Base-by-base conservation (phyloP, 2,329 filamentous ascomycete species). In the Ilyonectria robusta region DNA sequence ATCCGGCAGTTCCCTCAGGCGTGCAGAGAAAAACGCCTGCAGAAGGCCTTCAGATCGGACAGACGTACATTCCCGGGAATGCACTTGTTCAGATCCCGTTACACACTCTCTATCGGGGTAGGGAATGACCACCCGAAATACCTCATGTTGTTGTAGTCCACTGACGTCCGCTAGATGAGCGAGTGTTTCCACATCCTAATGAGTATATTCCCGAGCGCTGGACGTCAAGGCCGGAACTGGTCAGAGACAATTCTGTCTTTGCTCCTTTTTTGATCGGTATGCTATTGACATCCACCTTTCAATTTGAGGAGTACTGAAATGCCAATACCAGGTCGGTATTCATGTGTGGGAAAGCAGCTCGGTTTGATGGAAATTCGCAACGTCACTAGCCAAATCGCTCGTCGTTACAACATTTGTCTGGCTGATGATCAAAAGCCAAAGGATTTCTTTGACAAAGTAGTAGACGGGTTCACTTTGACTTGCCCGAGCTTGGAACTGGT, bases 151-250 rank as follows among this genome's bases (percentile, higher is more conserved):
- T 8, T n/a, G 4, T 17, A n/a, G 26, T 48, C 6, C 15, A 53
- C n/a, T 59, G 15, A 33, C 7, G 26, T 3, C 4, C 10, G 2
- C 15, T 19, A 55, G 59, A 46, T 53, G 77, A 76, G 70, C 19
- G 76, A 68, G 74, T 71, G 26, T 81, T 80, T 64, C 73, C 67
- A 48, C 47, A 53, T 4, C 67, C 73, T 11, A 59, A 65, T 1
- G 74, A 79, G 21, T 82, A 81, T 57, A 74, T 82, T 8, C 81
- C 81, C 6, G 80, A 82, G 59, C 73, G 81, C n/a, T 82, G 80
- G 79, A 79, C 74, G 2, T 72, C 72, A 6, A 65, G 58, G 10
- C 75, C 73, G 3, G 75, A 81, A 13, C 68, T 82, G 65, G 68
- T 78, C 19, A 74, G 68, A 26, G 75, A 81, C 58, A 59, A 65